phyloP scores from a whole-genome alignment of 2,329 filamentous ascomycete genomes.

The Penicillium fuscoglaucum region DNA sequence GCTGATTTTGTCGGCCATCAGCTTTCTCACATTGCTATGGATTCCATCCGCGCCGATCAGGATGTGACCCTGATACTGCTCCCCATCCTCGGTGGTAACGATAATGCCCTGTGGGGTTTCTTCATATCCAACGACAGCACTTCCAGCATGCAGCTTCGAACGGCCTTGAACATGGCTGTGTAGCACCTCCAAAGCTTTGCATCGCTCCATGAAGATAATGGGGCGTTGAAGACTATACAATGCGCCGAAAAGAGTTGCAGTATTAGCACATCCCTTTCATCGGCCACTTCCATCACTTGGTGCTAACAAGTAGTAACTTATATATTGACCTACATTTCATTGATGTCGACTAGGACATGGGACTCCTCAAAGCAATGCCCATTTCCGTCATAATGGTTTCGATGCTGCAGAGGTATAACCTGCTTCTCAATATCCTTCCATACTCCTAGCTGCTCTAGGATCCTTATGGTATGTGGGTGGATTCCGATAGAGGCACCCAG shows the following conservation, averaged over 20 bases:
- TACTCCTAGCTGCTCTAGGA: slow-evolving; percentile 15
- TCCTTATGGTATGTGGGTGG: slow-evolving; percentile 8
- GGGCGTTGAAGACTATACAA: slow-evolving; percentile 13
- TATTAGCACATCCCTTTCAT: neutral
- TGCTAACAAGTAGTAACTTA: neutral
- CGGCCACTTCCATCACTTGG: neutral
- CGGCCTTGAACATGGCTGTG: slow-evolving; percentile 19
- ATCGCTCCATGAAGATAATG: slow-evolving; percentile 22
- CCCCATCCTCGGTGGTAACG: slow-evolving; percentile 37
- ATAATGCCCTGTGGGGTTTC: slow-evolving; percentile 22
- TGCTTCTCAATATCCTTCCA: slow-evolving; percentile 14
- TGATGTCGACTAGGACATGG: slow-evolving; percentile 2
- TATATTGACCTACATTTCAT: slow-evolving; percentile 9
- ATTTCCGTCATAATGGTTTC: slow-evolving; percentile 12
- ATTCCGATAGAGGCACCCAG: slow-evolving; percentile 8
- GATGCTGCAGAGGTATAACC: slow-evolving; percentile 5
- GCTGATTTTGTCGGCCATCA: slow-evolving; percentile 30
- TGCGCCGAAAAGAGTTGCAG: neutral
- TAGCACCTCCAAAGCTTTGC: slow-evolving; percentile 18
- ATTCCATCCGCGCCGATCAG: slow-evolving; percentile 45
- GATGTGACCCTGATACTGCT: slow-evolving; percentile 34
- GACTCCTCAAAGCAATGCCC: slow-evolving; percentile 12
- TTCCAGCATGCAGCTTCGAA: slow-evolving; percentile 10
- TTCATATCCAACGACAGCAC: slow-evolving; percentile 11
- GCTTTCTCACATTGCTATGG: slow-evolving; percentile 37